Base-by-base conservation (phyloP, 495 filamentous ascomycete genomes). In the Ramalina intermedia region DNA sequence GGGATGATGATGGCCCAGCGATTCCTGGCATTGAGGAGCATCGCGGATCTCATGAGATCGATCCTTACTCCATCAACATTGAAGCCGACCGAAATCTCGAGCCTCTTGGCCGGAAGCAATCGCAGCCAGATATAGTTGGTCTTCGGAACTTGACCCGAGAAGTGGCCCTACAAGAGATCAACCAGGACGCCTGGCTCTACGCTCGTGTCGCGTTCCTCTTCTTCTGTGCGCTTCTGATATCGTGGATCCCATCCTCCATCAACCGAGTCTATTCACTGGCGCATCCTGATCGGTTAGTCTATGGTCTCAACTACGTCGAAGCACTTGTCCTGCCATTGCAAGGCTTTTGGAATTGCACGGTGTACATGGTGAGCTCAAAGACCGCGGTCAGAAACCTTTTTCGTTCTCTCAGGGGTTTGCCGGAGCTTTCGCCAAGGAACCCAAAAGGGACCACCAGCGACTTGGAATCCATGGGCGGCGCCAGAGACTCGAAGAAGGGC, bases 181-280 rank as follows among this genome's bases (percentile, higher is more conserved):
- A 57, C 48, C 51, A 62, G 1, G 68, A 68, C 4, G 78, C 80
- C 3, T 89, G 81, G 81, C 78, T 80, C 0, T 94, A 91, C 60
- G 80, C 76, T 41, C 88, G 88, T 50, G 88, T 84, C 47, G 80
- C 87, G 0, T 75, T 90, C 57, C 69, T 93, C n/a, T 93, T 91
- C 68, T 93, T 93, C 60, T 69, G 80, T 12, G 84, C 84, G 0
- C 69, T 94, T 45, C 68, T 88, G 36, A 74, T 90, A 36, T 89
- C 85, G 17, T 94, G 87, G 87, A 78, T 79, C 5, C 87, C 87
- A 1, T 89, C 85, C 1, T 84, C 80, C 17, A 70, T 79, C 48
- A 93, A 93, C 61, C 72, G 87, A 18, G 74, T 88, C 21, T 88
- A 85, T 63, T 74, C 73, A 14, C 59, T 89, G 16, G 67, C 78